phyloP scores from a whole-genome alignment of 352 stramenopile genomes.

The Pseudoperonospora humuli region DNA sequence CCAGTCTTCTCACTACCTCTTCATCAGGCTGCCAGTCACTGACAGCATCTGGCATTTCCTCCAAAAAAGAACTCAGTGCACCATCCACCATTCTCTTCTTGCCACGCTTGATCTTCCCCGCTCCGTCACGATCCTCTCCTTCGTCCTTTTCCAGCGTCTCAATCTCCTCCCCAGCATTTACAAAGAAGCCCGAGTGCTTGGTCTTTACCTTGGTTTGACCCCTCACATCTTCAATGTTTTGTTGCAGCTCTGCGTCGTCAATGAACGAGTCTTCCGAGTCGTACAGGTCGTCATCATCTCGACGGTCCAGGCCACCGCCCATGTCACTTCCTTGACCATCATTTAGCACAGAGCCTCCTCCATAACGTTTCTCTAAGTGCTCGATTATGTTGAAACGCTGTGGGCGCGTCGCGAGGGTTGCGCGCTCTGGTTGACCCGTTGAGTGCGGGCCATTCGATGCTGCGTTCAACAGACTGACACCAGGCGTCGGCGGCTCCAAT shows the following conservation, averaged over 20 bases:
- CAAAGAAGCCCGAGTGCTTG: slow-evolving; percentile 84
- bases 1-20: slow-evolving; percentile 44
- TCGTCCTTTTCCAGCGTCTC: slow-evolving; percentile 55
- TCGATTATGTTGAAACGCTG: slow-evolving; percentile 85
- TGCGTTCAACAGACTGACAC: not conserved
- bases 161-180: slow-evolving; percentile 80
- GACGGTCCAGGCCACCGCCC: slow-evolving; percentile 26
- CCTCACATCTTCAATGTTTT: slow-evolving; percentile 79
- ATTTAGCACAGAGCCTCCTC: slow-evolving; percentile 53
- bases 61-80: slow-evolving; percentile 52
- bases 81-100: slow-evolving; percentile 47
- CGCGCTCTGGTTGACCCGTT: not conserved
- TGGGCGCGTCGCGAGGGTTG: not conserved
- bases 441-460: not conserved
- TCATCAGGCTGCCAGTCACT: slow-evolving; percentile 60
- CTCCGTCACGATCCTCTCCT: not conserved
- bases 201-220: slow-evolving; percentile 65
- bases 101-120: slow-evolving; percentile 22
- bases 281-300: slow-evolving; percentile 81
- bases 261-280: slow-evolving; percentile 87
- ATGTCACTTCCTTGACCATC: slow-evolving; percentile 17
- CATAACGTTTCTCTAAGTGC: slow-evolving; percentile 79
- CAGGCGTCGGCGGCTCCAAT: not conserved
- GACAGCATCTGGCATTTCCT: slow-evolving; percentile 54
- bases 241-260: slow-evolving; percentile 72